Evolutionary conservation across 495 filamentous ascomycete genomes (phyloP).

Genomic region (Penicillium canariense): DNA sequence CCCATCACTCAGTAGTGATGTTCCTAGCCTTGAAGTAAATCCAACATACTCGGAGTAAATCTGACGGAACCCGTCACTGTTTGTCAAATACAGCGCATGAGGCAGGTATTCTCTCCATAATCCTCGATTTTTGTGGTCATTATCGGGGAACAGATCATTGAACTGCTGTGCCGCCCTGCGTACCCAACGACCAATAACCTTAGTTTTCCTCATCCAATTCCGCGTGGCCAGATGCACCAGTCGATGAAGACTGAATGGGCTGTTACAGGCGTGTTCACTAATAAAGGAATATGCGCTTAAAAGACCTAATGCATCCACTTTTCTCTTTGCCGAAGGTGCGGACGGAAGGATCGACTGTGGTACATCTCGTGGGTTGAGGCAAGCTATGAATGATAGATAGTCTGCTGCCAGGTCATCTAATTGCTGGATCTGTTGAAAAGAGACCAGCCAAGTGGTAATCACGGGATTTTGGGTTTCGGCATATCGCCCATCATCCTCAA

Average conservation of each 20-base stretch:
- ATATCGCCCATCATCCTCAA: slow-evolving; percentile 40
- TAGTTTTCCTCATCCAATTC: slow-evolving; percentile 29
- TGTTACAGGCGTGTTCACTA: slow-evolving; percentile 9
- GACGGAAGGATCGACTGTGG: slow-evolving; percentile 32
- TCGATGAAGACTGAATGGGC: slow-evolving; percentile 24
- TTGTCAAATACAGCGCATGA: slow-evolving; percentile 15
- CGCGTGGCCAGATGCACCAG: slow-evolving; percentile 37
- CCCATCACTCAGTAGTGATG: background rate
- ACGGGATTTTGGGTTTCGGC: slow-evolving; percentile 36
- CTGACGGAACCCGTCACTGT: background rate
- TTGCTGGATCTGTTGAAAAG: slow-evolving; percentile 43
- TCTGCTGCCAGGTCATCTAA: slow-evolving; percentile 34
- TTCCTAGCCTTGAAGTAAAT: background rate
- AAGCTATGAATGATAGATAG: slow-evolving; percentile 41
- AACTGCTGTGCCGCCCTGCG: slow-evolving; percentile 14
- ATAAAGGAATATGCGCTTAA: slow-evolving; percentile 26
- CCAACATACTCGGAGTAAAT: background rate
- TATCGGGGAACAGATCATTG: slow-evolving; percentile 20
- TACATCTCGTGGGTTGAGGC: slow-evolving; percentile 42
- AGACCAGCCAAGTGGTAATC: slow-evolving; percentile 46
- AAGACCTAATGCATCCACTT: slow-evolving; percentile 29
- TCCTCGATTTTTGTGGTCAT: slow-evolving; percentile 21
- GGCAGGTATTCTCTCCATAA: slow-evolving; percentile 29
- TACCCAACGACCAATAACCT: slow-evolving; percentile 7
- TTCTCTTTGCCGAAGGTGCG: slow-evolving; percentile 5